These are phyloP conservation scores for Nannochloropsis salina DNA, from an alignment of 108 stramenopile species.

Conservation along the genomic window DNA sequence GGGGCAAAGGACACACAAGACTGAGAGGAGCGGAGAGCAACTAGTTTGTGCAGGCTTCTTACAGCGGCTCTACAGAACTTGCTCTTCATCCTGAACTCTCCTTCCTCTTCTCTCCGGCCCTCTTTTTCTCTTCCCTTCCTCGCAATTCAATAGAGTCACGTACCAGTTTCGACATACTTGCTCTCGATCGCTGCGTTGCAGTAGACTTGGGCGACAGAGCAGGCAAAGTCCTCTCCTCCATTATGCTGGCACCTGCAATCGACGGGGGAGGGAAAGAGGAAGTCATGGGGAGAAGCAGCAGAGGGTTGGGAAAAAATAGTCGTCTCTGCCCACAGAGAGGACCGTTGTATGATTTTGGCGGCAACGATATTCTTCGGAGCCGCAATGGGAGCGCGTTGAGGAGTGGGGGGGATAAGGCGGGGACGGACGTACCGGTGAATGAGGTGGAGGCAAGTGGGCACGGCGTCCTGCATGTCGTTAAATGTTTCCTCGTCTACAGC, in stretches of 20 bases:
- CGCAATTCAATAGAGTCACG: background rate
- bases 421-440: slow-evolving; percentile 63
- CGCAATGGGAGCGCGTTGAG: background rate
- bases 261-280: background rate
- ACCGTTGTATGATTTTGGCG: no score
- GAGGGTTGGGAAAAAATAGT: background rate
- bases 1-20: background rate
- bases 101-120: no score
- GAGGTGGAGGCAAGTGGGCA: slow-evolving; percentile 65
- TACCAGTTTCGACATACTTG: background rate
- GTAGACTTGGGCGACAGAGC: background rate
- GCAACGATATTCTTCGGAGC: no score
- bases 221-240: background rate
- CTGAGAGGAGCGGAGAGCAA: background rate
- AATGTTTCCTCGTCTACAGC: slow-evolving; percentile 65
- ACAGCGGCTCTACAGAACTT: no score
- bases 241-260: background rate
- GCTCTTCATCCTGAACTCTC: no score
- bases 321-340: no score
- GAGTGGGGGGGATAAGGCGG: background rate
- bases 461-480: slow-evolving; percentile 49
- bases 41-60: no score
- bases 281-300: background rate
- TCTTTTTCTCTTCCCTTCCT: no score
- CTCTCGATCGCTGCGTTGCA: background rate